Conservation (phyloP, 1,139 yeast species). For the Yamadazyma buinensis region DNA sequence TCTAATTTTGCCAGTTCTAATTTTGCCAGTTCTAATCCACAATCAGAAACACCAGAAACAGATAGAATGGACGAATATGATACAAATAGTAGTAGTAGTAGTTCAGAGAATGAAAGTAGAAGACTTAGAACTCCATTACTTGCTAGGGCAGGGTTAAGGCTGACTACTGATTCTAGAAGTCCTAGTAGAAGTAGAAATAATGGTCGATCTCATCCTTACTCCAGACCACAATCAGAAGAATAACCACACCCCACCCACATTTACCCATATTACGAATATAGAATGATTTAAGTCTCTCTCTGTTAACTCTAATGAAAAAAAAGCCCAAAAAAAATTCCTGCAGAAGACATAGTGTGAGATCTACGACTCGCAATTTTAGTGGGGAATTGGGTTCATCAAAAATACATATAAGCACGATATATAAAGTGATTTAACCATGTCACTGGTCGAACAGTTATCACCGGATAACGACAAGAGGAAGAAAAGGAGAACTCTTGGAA, state of each 20-base stretch:
- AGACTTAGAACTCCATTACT: no score
- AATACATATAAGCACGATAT: no score
- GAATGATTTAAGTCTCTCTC: no score
- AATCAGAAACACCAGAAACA: not conserved
- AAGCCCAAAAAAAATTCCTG: no score
- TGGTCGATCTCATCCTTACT: slow-evolving; percentile 28
- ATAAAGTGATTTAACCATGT: slow-evolving; percentile 5
- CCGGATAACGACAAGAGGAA: slow-evolving; percentile 3
- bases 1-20: not conserved
- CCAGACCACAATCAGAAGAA: slow-evolving; percentile 17
- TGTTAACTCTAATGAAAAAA: no score
- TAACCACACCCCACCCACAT: no score
- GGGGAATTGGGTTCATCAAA: not conserved
- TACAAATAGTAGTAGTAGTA: slow-evolving; percentile 1
- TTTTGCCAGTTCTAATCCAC: not conserved
- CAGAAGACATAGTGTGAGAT: no score
- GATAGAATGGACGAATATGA: slow-evolving; percentile 1
- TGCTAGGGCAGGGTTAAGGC: no score
- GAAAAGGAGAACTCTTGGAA: slow-evolving; percentile 15
- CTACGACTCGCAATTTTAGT: not conserved
- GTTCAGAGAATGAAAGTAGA: slow-evolving; percentile 1
- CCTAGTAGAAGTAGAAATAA: slow-evolving; percentile 18
- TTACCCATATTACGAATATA: no score
- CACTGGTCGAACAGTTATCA: slow-evolving; percentile 5
- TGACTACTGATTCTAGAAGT: slow-evolving; percentile 1